Percentiles rank a stretch among this genome's conserved stretches.
Evolutionary conservation across 2,329 filamentous ascomycete genomes (phyloP).

Genomic region (Xylaria sp.): DNA sequence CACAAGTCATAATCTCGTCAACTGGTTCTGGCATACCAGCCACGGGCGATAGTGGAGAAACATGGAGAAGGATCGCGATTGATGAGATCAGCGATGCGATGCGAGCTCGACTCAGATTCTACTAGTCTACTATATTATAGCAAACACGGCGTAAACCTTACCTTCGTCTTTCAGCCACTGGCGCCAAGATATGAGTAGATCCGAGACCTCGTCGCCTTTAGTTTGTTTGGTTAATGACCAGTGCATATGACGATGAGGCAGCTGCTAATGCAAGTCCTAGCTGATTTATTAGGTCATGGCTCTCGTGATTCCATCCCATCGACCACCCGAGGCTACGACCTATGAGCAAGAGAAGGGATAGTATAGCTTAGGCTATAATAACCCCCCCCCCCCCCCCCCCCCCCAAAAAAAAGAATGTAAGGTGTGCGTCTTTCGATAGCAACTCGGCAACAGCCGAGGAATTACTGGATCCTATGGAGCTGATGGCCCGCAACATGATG

Average conservation of each 20-base stretch:
- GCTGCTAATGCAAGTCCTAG: not conserved
- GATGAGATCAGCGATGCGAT: constrained; percentile 17
- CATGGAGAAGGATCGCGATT: not conserved
- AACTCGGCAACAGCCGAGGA: constrained; percentile 16
- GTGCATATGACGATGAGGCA: not conserved
- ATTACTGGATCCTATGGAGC: not conserved
- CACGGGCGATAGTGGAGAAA: constrained; percentile 11
- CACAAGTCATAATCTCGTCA: constrained; percentile 23
- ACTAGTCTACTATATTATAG: not conserved
- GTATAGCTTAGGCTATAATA: not conserved
- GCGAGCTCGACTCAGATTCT: constrained; percentile 14
- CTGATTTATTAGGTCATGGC: not conserved
- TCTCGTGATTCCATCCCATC: not conserved
- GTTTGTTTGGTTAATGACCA: not conserved
- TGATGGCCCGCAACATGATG: not conserved
- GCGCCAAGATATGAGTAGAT: not conserved
- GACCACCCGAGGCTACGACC: not conserved
- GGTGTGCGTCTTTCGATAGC: constrained; percentile 4
- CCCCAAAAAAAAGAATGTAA: not conserved
- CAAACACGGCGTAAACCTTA: not conserved
- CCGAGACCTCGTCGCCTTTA: not conserved
- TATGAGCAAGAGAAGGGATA: not conserved
- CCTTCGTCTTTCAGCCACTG: not conserved
- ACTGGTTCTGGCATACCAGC: not conserved
- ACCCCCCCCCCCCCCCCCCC: too few species aligned